These are phyloP conservation scores for Phalaenopsis equestris DNA, from an alignment of 106 monocot genomes.

Conservation along the genomic window DNA sequence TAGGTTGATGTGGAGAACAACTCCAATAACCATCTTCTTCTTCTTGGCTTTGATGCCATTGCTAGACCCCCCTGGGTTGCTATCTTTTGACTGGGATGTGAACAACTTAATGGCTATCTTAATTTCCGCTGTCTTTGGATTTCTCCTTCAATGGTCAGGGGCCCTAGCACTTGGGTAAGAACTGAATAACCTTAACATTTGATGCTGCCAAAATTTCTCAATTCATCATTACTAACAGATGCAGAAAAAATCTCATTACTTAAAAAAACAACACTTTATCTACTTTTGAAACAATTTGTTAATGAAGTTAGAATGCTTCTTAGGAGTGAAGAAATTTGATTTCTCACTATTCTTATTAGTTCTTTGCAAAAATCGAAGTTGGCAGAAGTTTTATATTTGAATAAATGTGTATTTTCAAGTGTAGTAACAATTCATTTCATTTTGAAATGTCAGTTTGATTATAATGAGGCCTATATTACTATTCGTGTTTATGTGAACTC, in stretches of 20 bases:
- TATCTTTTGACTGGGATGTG: constrained; percentile 64
- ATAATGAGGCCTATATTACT: background rate
- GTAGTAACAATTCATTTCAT: background rate
- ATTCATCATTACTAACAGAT: background rate
- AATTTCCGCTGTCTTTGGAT: constrained; percentile 81
- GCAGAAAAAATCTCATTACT: no score
- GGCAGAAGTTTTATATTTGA: background rate
- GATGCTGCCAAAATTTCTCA: background rate
- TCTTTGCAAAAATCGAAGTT: background rate
- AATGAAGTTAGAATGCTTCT: background rate
- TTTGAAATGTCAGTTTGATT: no score
- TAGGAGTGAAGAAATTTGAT: background rate
- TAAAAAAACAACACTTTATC: background rate
- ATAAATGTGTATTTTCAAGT: background rate
- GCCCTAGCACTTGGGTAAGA: constrained; percentile 88
- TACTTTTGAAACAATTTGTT: background rate
- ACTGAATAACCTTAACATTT: constrained; percentile 4
- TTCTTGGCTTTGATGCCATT: constrained; percentile 92
- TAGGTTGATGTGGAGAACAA: constrained; percentile 99
- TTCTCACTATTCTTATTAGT: background rate
- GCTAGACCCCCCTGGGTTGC: constrained; percentile 75
- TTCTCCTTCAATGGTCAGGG: constrained; percentile 93
- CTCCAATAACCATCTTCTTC: constrained; percentile 82
- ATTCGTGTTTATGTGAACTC: background rate
- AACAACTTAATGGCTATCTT: constrained; percentile 49